phyloP scores from a whole-genome alignment of 805 yeast species.

The Yamadazyma takamatsuzukensis region DNA sequence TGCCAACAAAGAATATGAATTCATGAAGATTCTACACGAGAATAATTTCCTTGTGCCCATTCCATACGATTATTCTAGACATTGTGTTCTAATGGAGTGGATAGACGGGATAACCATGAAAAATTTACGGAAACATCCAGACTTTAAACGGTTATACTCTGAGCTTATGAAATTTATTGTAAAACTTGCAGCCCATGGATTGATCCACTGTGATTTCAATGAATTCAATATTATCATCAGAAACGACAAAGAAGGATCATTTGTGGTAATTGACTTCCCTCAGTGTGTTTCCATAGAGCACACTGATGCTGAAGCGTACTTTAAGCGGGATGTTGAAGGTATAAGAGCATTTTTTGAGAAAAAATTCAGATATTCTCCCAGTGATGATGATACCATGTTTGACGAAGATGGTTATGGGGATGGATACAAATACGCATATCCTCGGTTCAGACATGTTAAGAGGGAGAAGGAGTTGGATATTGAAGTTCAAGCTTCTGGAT shows the following conservation, averaged over 20 bases:
- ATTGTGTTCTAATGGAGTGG: conserved; percentile 89
- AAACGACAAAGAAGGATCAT: conserved; percentile 63
- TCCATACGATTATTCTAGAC: conserved; percentile 88
- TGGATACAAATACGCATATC: conserved; percentile 72
- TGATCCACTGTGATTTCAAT: conserved; percentile 96
- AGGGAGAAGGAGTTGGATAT: conserved; percentile 71
- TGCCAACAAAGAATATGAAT: conserved; percentile 88
- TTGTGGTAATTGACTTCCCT: conserved; percentile 95
- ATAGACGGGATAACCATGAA: conserved; percentile 90
- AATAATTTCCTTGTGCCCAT: conserved; percentile 84
- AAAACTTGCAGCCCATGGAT: conserved; percentile 77
- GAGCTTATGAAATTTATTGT: conserved; percentile 86
- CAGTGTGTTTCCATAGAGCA: conserved; percentile 95
- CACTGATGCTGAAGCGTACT: conserved; percentile 80
- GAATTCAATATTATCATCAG: conserved; percentile 92
- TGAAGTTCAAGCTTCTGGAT: conserved; percentile 92
- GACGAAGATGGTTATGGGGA: conserved; percentile 81
- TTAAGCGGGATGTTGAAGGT: conserved; percentile 91
- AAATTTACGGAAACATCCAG: conserved; percentile 64
- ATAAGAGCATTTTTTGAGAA: conserved; percentile 77
- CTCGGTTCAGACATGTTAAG: conserved; percentile 75
- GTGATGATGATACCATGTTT: conserved; percentile 62
- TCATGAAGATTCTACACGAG: conserved; percentile 70
- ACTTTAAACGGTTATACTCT: conserved; percentile 70
- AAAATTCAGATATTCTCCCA: conserved; percentile 72